Evolutionary conservation across 2,329 filamentous ascomycete genomes (phyloP), one percentile per base, ranked within the genome.

Genomic region (Hymenoscyphus albidus): DNA sequence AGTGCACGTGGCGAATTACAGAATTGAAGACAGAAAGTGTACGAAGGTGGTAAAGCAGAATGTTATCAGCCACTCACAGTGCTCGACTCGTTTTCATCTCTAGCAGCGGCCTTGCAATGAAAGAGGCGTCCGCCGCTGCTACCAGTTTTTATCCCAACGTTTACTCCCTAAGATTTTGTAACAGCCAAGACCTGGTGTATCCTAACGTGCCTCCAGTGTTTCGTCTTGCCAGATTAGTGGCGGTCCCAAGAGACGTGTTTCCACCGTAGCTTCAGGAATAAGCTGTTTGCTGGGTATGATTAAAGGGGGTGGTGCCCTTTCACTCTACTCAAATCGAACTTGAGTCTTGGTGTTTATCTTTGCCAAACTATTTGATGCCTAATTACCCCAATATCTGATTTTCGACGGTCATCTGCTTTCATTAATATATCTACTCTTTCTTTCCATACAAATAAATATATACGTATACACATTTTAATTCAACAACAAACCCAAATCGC

Each of bases 401-500:
- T 27, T 22, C 22, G 22, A 18, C 13, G 13, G n/a, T 27, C 3
- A 13, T 12, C 1, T 27, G 22, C 18, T 54, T 18, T 54, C 48
- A 51, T 51, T 51, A 51, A 18, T 18, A 13, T 18, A 27, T 22
- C 22, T 10, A 51, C 44, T 51, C n/a, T 22, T 22, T 27, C 18
- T 5, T 22, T 12, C 18, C 22, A 13, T n/a, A 22, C 18, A 27
- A 9, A 54, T 12, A 13, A 27, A 27, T 7, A 54, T 13, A 54
- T 13, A 54, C 7, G 10, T 54, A 10, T 54, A 54, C 22, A 54
- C 48, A 3, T 10, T 54, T 13, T 54, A 54, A 54, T 54, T 12
- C 18, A 54, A 54, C 48, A 22, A 54, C 18, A 54, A 54, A 27
- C 7, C 48, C 18, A 54, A 54, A 54, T 27, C 58, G 27, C 62